Base-by-base conservation (phyloP, 257 asterid genomes). In the Lithospermum erythrorhizon region DNA sequence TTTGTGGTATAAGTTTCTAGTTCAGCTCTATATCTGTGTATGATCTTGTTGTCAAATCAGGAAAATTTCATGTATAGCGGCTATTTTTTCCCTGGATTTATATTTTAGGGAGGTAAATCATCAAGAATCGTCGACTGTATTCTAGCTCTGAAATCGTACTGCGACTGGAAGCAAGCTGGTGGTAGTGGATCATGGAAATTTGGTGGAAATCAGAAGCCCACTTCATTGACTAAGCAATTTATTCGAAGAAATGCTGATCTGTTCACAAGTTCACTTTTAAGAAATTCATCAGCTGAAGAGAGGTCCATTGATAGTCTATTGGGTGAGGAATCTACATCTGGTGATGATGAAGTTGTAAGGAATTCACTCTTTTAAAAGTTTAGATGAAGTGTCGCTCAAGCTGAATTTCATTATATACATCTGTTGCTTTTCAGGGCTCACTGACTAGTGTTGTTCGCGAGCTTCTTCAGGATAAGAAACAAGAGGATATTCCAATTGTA, bases 401-500 rank as follows among this genome's bases (percentile, higher is more conserved):
- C 23, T 19, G 8, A 54, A n/a, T 65, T 59, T 61, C 49, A 21
- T 15, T 29, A 17, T 53, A 11, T n/a, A 20, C 57, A n/a, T 23
- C 47, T 19, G 18, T 65, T 63, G 58, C 57, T 62, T 65, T 78
- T 70, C 87, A 91, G 98, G 87, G 72, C 20, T 72, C 94, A 48
- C 69, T 88, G 69, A 75, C 73, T 20, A 61, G 61, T 37, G 81
- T 82, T 23, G 78, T 91, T 55, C 79, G 68, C 3, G 73, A 78
- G 53, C 80, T 91, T 80, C 81, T 91, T 64, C 69, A 75, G 24
- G 95, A 82, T 68, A 86, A 80, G 81, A 80, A 73, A 47, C 77
- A 63, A 70, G 95, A 91, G 73, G 98, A 91, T 32, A 80, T 91
- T 68, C 94, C 98, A 30, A 23, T 71, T 70, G 98, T 84, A 74